These are phyloP conservation scores for Dendrobium nobile DNA, from an alignment of 106 monocot genomes.

Conservation along the genomic window DNA sequence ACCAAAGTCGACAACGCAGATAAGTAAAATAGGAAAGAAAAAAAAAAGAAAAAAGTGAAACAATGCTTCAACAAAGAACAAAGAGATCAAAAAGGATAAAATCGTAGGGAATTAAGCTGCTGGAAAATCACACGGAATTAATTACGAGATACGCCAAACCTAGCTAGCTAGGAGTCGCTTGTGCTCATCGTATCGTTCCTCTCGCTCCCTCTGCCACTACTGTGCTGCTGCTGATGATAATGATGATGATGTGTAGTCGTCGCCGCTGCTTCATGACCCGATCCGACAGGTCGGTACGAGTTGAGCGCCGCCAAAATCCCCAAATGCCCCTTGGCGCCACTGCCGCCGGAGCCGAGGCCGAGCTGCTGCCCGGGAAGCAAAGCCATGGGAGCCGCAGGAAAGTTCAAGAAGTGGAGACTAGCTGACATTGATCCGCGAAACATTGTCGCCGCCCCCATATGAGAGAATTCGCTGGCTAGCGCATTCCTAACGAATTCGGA, in stretches of 20 bases:
- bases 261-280: slow-evolving; percentile 7
- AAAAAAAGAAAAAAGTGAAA: neutral
- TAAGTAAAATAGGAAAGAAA: neutral
- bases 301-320: slow-evolving; percentile 59
- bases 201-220: slow-evolving; percentile 23
- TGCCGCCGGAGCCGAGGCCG: slow-evolving; percentile 16
- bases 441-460: slow-evolving; percentile 31
- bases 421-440: slow-evolving; percentile 48
- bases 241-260: slow-evolving; percentile 5
- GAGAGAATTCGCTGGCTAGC: too few relatives aligned
- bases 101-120: neutral
- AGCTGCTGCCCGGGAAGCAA: slow-evolving; percentile 43
- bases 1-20: neutral
- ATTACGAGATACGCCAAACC: neutral
- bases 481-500: too few relatives aligned
- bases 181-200: slow-evolving; percentile 68
- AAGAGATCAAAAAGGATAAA: neutral
- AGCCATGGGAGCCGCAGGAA: slow-evolving; percentile 35
- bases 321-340: slow-evolving; percentile 42
- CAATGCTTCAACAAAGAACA: neutral
- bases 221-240: slow-evolving; percentile 7
- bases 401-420: slow-evolving; percentile 79
- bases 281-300: slow-evolving; percentile 31
- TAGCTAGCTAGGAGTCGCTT: slow-evolving; percentile 14
- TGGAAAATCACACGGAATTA: neutral